These are phyloP conservation scores for Zymoseptoria tritici DNA, from an alignment of 2,329 filamentous ascomycete genomes.

Conservation along the genomic window DNA sequence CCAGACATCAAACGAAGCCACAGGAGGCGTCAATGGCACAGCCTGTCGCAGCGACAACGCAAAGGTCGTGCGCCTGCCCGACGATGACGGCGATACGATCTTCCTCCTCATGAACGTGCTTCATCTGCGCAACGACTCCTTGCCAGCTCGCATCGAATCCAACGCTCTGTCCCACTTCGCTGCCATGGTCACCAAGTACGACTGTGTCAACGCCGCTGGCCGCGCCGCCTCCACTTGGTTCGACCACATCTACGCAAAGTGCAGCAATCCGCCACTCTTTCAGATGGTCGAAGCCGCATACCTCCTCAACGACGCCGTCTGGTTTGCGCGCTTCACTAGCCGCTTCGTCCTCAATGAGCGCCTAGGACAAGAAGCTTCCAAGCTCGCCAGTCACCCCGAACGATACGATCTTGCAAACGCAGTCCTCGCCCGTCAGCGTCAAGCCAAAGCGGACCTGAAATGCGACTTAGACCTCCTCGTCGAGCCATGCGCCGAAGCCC, in stretches of 20 bases:
- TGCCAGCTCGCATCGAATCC: conserved; percentile 19
- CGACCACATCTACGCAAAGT: conserved; percentile 20
- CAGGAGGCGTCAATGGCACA: background rate
- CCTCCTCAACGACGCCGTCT: conserved; percentile 24
- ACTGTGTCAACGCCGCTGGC: conserved; percentile 19
- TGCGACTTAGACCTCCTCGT: conserved; percentile 21
- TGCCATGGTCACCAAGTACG: conserved; percentile 16
- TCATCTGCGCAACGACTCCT: conserved; percentile 22
- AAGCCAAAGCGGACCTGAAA: conserved; percentile 7
- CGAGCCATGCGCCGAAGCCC: conserved; percentile 18
- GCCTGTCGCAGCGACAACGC: background rate
- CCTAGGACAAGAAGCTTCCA: background rate
- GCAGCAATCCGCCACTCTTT: conserved; percentile 6
- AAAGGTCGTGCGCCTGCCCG: conserved; percentile 14
- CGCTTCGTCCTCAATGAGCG: conserved; percentile 16
- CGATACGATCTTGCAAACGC: conserved; percentile 8
- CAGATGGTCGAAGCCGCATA: conserved; percentile 20
- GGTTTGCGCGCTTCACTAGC: conserved; percentile 24
- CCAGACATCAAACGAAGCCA: background rate
- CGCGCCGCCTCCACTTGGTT: conserved; percentile 22
- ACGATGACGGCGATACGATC: conserved; percentile 21
- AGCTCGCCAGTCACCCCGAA: conserved; percentile 1
- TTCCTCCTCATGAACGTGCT: conserved; percentile 22
- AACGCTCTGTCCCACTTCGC: conserved; percentile 19
- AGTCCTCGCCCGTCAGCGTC: conserved; percentile 13